phyloP scores from a whole-genome alignment of 805 yeast species.

The Cephaloascus fragrans region DNA sequence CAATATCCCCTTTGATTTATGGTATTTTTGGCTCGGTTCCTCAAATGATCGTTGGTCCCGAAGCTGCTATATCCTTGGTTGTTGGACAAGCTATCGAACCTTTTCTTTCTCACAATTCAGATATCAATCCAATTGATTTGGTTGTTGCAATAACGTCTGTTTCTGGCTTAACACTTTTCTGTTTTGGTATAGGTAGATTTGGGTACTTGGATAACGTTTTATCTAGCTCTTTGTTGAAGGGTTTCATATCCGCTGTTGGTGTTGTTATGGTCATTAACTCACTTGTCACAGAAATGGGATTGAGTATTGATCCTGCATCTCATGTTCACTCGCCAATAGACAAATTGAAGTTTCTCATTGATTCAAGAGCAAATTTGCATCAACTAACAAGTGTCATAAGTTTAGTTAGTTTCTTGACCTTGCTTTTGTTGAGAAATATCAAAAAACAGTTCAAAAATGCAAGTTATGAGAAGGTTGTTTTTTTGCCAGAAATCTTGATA shows the following conservation, averaged over 20 bases:
- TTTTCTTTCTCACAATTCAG: conserved; percentile 30
- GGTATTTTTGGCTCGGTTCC: conserved; percentile 33
- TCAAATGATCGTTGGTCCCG: conserved; percentile 37
- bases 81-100: conserved; percentile 40
- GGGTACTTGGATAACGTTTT: conserved; percentile 80
- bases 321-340: conserved; percentile 23
- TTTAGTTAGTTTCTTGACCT: conserved; percentile 15
- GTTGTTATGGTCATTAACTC: conserved; percentile 31
- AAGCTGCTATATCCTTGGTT: conserved; percentile 32
- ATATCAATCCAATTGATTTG: conserved; percentile 39
- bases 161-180: conserved; percentile 64
- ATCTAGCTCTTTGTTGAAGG: conserved; percentile 49
- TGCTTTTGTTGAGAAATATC: conserved; percentile 13
- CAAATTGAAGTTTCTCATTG: conserved; percentile 19
- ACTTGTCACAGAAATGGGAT: conserved; percentile 24
- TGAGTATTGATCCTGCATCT: conserved; percentile 10
- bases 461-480: conserved; percentile 10
- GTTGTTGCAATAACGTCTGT: conserved; percentile 63
- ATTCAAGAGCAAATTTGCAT: conserved; percentile 14
- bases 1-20: conserved; percentile 55
- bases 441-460: conserved; percentile 12
- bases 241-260: conserved; percentile 34
- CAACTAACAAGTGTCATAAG: conserved; percentile 23
- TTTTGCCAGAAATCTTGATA: conserved; percentile 29
- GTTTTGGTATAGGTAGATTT: conserved; percentile 71